phyloP scores from a whole-genome alignment of 176 grass and related monocot genomes.

The Aegilops longissima region DNA sequence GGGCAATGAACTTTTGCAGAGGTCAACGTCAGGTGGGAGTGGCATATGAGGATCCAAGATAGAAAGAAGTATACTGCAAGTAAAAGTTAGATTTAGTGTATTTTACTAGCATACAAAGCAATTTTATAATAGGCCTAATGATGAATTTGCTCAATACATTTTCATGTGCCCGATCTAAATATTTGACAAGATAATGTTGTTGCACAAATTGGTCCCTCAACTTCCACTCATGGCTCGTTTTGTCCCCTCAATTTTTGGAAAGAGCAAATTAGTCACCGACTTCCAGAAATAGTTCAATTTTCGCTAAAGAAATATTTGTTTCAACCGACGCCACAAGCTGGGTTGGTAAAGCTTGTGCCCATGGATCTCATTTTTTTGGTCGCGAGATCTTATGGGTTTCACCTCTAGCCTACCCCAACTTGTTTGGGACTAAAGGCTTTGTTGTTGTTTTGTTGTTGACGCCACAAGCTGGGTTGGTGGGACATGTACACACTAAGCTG shows the following conservation, averaged over 20 bases:
- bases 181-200: conserved; percentile 1
- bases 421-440: no score
- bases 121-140: neutral
- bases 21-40: conserved; percentile 75
- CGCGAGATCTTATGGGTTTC: no score
- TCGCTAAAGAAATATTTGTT: neutral
- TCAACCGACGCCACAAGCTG: neutral
- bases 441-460: neutral
- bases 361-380: no score
- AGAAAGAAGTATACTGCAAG: conserved; percentile 81
- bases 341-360: neutral
- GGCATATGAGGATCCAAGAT: conserved; percentile 79
- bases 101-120: conserved; percentile 22
- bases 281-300: neutral
- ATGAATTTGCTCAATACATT: conserved; percentile 26
- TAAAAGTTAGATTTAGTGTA: conserved; percentile 36
- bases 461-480: neutral
- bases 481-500: neutral
- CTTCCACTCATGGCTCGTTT: neutral
- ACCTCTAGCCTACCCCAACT: no score
- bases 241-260: neutral
- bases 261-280: neutral
- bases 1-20: conserved; percentile 58
- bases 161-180: neutral
- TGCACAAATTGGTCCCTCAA: conserved; percentile 13